Base-by-base conservation (phyloP, 2,329 filamentous ascomycete species). In the Beauveria sp. region DNA sequence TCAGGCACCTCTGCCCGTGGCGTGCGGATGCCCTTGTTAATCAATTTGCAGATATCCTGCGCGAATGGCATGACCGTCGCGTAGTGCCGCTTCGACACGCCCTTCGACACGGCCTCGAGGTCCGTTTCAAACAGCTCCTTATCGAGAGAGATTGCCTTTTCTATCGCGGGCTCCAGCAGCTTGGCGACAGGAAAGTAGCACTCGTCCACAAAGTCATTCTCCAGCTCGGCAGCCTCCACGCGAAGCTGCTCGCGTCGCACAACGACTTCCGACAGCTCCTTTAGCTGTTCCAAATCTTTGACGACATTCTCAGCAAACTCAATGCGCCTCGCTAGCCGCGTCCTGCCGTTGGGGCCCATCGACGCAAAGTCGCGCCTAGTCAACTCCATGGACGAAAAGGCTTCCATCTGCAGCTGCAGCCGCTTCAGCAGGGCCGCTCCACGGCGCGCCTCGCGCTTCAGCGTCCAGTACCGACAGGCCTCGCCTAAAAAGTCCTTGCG, bases 331-430 rank as follows among this genome's bases (percentile, higher is more conserved):
- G 88, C 81, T 34, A 99, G 80, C 54, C 91, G 84, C 28, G 89
- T 83, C 68, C 88, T 86, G 60, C 95, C 95, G 52, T 86, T 87
- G 46, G 89, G 86, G 7, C 95, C 95, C 91, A 98, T 96, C 43
- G 89, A 88, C n/a, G 89, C 89, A 74, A 97, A 99, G 74, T 98
- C 93, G 63, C 95, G 88, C 58, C 95, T 85, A 2, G 95, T 97
- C 66, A 99, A 87, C 75, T 99, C 95, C 89, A 97, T 96, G 0
- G 92, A 96, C 7, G 93, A 93, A 73, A 98, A 99, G 0, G 91
- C 91, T 73, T 98, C 93, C 82, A 97, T 89, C 73, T 97, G 93
- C 62, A 98, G 78, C 72, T 99, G 95, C 22, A 99, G 81, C 42
- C 95, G 86, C 76, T 98, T 98, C 63, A 99, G 82, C 60, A 99